These are phyloP conservation scores for Fraxinus anomala DNA, from an alignment of 257 asterid species.

Conservation along the genomic window DNA sequence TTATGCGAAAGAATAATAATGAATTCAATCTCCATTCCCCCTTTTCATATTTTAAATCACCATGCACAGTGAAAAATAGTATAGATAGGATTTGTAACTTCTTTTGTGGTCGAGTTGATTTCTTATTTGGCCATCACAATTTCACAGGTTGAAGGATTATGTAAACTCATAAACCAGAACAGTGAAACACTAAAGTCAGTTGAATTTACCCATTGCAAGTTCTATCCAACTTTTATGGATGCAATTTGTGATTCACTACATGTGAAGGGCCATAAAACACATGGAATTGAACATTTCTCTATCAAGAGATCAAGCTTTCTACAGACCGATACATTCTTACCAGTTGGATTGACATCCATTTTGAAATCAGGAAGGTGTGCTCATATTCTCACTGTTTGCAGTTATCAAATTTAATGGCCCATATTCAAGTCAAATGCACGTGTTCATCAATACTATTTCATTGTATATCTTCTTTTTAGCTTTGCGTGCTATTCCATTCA, in stretches of 20 bases:
- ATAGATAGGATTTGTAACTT: background rate
- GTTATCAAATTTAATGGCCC: conserved; percentile 11
- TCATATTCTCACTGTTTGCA: background rate
- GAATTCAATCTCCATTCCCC: conserved; percentile 13
- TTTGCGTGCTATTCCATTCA: background rate
- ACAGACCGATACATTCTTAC: conserved; percentile 53
- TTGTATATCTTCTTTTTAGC: conserved; percentile 14
- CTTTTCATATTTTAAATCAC: background rate
- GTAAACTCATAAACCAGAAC: conserved; percentile 73
- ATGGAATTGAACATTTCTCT: conserved; percentile 76
- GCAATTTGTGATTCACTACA: conserved; percentile 68
- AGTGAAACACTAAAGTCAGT: conserved; percentile 62
- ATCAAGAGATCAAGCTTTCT: conserved; percentile 83
- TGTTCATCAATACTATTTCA: conserved; percentile 1
- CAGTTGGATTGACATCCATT: conserved; percentile 62
- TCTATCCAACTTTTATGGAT: conserved; percentile 59
- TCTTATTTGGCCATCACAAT: conserved; percentile 27
- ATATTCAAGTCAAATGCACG: conserved; percentile 17
- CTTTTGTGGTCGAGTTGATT: conserved; percentile 8
- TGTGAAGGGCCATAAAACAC: conserved; percentile 53
- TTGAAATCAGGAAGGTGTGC: conserved; percentile 74
- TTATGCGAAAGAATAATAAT: background rate
- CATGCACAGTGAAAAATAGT: background rate
- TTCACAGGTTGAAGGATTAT: conserved; percentile 83
- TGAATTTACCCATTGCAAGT: conserved; percentile 85